A percentile compares a stretch with the other conserved stretches of the same genome.
These are phyloP conservation scores for Sicyos edulis DNA, from an alignment of 306 rosid genomes.

Conservation along the genomic window DNA sequence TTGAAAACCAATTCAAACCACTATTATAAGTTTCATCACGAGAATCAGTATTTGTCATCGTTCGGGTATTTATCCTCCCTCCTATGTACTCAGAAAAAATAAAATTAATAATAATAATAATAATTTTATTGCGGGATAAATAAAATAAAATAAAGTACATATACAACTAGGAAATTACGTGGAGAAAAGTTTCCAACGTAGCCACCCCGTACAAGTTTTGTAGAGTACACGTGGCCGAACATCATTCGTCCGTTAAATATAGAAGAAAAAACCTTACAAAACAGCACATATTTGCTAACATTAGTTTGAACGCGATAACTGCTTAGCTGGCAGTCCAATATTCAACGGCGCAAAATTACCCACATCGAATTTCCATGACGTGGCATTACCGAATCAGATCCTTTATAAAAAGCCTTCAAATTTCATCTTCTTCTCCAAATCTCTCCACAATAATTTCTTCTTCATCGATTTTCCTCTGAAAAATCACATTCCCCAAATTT, in stretches of 20 bases:
- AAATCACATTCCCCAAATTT: not conserved
- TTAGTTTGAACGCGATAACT: conserved; percentile 11
- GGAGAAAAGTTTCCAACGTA: not conserved
- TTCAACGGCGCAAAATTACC: conserved; percentile 13
- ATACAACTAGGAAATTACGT: conserved; percentile 3
- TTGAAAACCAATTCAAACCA: too few species aligned
- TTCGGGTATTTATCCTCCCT: too few species aligned
- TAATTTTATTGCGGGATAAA: not conserved
- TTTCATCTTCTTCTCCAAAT: not conserved
- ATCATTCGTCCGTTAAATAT: not conserved
- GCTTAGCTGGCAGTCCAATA: conserved; percentile 21
- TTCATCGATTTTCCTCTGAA: not conserved
- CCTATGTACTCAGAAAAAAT: too few species aligned
- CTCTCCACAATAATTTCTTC: not conserved
- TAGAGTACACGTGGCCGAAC: not conserved
- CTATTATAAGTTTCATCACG: too few species aligned
- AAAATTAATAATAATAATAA: too few species aligned
- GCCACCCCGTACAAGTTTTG: not conserved
- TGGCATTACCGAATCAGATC: not conserved
- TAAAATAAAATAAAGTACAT: not conserved
- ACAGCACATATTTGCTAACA: conserved; percentile 22
- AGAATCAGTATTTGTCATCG: too few species aligned
- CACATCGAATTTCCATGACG: conserved; percentile 12
- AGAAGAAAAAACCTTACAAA: not conserved
- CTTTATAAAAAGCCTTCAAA: conserved; percentile 12